Evolutionary conservation across 306 rosid genomes (phyloP), one percentile per base, ranked within the genome.

Genomic region (Vachellia pachyceras): DNA sequence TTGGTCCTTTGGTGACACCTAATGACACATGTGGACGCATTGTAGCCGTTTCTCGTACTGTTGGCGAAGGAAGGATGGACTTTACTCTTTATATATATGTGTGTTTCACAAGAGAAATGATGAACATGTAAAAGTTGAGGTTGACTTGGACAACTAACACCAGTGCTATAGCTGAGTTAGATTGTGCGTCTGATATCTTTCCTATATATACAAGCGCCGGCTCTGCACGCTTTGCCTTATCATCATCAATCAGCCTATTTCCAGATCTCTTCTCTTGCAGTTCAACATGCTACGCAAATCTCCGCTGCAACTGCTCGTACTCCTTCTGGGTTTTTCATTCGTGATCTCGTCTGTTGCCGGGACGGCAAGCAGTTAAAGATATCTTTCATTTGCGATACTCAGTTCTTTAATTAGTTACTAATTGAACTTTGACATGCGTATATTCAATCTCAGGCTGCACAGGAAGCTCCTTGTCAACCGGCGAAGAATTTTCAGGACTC

Each of bases 341-440:
- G 40, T 79, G 42, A 35, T 55, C 18, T 41, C 73, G 29, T 70
- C 83, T 45, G 18, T 78, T 20, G 80, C 87, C 10, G 71, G 72
- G 81, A 85, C 89, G 44, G 60, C 82, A 69, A 78, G 85, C 25
- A 83, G 92, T 89, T n/a, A 89, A 79, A 78, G 54, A 7, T 11
- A 6, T 4, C 41, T 42, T 42, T n/a, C 5, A 5, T n/a, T 47
- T 22, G 33, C 20, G 13, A 3, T 18, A 10, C 1, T 52, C 12
- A 4, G 20, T 29, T 40, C 44, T 13, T 63, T 68, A 37, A 29
- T n/a, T n/a, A 47, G 5, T 11, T 10, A 9, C 4, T 50, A 17
- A 54, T 12, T 64, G 7, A 70, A 60, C 14, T 73, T 46, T n/a
- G 61, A 45, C 65, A 15, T 18, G 23, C 71, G 4, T 22, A 6